Base-by-base conservation (phyloP, 768 basidiomycete species). In the Suillus weaverae region DNA sequence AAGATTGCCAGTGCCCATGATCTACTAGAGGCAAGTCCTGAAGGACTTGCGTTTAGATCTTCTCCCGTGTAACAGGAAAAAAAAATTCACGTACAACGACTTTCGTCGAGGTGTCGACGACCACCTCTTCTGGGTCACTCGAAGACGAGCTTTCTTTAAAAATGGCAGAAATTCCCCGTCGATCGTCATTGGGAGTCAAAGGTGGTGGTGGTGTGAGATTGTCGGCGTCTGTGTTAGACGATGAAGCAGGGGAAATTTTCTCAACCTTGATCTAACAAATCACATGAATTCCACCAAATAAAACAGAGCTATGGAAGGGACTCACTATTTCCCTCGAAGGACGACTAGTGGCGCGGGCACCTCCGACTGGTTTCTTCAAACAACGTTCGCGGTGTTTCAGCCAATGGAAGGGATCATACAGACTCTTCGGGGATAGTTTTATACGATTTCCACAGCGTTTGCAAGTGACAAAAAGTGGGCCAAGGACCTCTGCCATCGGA, bases 401-500 rank as follows among this genome's bases (percentile, higher is more conserved):
- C 89, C 89, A 91, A 73, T 91, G 89, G 69, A 83, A 84, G 36
- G 82, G 81, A 69, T 91, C 89, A 68, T 83, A 91, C 26, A 80
- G 79, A 73, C 86, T 88, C 76, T 90, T 90, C 38, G 80, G 74
- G 18, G 89, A 90, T 33, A 91, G 83, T 72, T 89, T 89, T 75
- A 91, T 89, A 16, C 78, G 76, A 35, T 70, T 75, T 43, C 80
- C 78, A 73, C 89, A 91, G 61, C 81, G 81, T 66, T 76, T 78
- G 76, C 89, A 90, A 62, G 79, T 77, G 60, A 88, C 85, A 61
- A 79, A 79, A 33, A 81, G 77, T 6, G 85, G 84, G 22, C 79
- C 79, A 56, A 85, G 76, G 18, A 88, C 81, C 30, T 79, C 78
- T 35, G 80, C 85, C 73, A 86, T 80, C 26, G 83, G 79, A 71